Evolutionary conservation across 345 rosid genomes (phyloP).

Genomic region (Linum lewisii): DNA sequence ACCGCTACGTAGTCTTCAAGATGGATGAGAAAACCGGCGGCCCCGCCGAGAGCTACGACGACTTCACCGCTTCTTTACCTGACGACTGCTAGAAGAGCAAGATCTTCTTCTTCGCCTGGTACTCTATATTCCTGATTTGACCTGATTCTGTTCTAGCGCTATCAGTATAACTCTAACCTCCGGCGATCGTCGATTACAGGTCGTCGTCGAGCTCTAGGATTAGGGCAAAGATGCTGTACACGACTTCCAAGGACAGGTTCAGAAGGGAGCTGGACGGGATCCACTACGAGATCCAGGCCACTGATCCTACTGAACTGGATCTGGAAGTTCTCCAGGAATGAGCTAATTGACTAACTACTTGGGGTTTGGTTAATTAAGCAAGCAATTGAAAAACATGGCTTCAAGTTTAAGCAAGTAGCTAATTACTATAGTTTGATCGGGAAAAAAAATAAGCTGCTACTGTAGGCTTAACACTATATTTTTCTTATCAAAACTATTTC

Average conservation of each 20-base stretch:
- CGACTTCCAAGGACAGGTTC: conserved; percentile 1
- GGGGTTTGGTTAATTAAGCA: too few species aligned
- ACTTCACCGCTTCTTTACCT: conserved; percentile 60
- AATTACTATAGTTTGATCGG: too few species aligned
- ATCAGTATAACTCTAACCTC: too few species aligned
- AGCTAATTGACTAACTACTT: not conserved
- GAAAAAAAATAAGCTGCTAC: too few species aligned
- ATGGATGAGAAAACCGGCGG: conserved; percentile 67
- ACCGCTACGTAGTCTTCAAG: conserved; percentile 58
- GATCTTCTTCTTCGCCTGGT: conserved; percentile 79
- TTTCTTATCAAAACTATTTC: too few species aligned
- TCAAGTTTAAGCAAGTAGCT: too few species aligned
- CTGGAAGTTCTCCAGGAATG: not conserved
- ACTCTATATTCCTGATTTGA: conserved; percentile 9
- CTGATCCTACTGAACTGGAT: not conserved
- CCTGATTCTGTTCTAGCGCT: too few species aligned
- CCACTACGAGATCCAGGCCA: conserved; percentile 3
- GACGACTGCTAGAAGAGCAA: conserved; percentile 77
- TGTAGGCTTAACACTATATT: too few species aligned
- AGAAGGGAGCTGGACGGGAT: conserved; percentile 1
- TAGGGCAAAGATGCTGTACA: not conserved
- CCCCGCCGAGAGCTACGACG: conserved; percentile 53
- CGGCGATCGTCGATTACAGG: too few species aligned
- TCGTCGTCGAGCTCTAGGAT: not conserved
- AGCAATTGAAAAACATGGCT: too few species aligned